Conservation (phyloP, 352 stramenopile genomes). For the Pythium angustatum region DNA sequence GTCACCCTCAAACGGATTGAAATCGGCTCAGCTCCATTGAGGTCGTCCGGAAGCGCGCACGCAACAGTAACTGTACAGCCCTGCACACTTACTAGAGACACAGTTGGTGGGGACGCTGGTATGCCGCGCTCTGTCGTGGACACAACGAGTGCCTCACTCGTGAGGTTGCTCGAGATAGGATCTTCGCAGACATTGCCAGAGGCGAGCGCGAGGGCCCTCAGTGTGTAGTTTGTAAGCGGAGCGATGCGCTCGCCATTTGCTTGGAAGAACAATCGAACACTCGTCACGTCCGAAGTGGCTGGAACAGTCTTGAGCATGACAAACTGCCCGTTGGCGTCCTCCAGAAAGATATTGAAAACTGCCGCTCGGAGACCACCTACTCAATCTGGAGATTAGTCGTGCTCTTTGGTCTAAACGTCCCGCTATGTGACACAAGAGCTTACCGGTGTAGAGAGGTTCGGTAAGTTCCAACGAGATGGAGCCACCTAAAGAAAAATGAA, state of each 20-base stretch:
- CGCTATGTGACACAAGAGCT: not conserved
- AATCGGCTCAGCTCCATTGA: slow-evolving; percentile 27
- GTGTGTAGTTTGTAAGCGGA: slow-evolving; percentile 35
- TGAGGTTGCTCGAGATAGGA: slow-evolving; percentile 25
- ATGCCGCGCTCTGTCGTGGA: slow-evolving; percentile 32
- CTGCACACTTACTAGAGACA: slow-evolving; percentile 21
- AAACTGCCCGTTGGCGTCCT: slow-evolving; percentile 16
- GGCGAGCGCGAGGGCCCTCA: slow-evolving; percentile 50
- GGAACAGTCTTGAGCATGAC: slow-evolving; percentile 32
- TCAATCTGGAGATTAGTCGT: too few species aligned
- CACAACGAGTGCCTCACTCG: slow-evolving; percentile 35
- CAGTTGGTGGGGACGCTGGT: slow-evolving; percentile 28
- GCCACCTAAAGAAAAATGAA: slow-evolving; percentile 6
- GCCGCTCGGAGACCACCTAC: slow-evolving; percentile 20
- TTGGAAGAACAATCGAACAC: slow-evolving; percentile 27
- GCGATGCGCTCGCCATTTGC: slow-evolving; percentile 19
- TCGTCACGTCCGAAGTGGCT: slow-evolving; percentile 19
- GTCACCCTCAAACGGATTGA: not conserved
- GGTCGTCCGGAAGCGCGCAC: slow-evolving; percentile 32
- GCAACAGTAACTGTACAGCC: slow-evolving; percentile 30
- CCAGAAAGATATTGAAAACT: slow-evolving; percentile 17
- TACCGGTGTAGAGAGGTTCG: slow-evolving; percentile 29
- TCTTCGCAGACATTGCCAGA: slow-evolving; percentile 41
- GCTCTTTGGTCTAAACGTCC: not conserved
- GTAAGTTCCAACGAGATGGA: slow-evolving; percentile 20